Evolutionary conservation across 148 eudicot genomes (phyloP).

Genomic region (Rhododendron henanense): DNA sequence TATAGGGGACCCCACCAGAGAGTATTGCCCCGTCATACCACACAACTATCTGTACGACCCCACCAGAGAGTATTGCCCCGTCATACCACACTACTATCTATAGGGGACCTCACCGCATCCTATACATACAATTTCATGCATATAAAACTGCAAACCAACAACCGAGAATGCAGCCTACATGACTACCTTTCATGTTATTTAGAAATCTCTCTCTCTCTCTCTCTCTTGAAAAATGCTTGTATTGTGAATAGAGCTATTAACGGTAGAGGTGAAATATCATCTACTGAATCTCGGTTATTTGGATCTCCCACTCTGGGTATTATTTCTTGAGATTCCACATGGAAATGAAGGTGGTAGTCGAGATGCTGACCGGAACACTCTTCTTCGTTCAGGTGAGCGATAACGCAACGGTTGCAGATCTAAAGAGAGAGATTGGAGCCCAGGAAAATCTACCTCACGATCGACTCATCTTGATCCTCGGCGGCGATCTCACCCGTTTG

Average conservation of each 20-base stretch:
- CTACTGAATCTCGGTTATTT: not conserved
- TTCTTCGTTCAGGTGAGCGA: conserved; percentile 39
- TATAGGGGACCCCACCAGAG: no score
- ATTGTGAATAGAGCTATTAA: not conserved
- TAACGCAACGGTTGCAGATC: conserved; percentile 43
- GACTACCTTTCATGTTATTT: not conserved
- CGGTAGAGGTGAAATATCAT: not conserved
- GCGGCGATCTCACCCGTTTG: not conserved
- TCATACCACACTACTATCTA: no score
- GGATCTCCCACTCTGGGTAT: not conserved
- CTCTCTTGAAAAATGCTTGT: not conserved
- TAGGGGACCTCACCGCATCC: no score
- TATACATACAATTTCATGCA: not conserved
- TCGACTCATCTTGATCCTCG: conserved; percentile 30
- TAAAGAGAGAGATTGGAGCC: conserved; percentile 37
- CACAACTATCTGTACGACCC: no score
- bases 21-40: no score
- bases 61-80: no score
- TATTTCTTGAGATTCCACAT: not conserved
- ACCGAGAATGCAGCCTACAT: conserved; percentile 10
- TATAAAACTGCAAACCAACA: not conserved
- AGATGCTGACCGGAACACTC: conserved; percentile 46
- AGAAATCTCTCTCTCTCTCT: not conserved
- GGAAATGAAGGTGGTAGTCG: conserved; percentile 40
- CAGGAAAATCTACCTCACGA: conserved; percentile 24